Evolutionary conservation across 768 basidiomycete species (phyloP).

Genomic region (Hericium rajendrae): DNA sequence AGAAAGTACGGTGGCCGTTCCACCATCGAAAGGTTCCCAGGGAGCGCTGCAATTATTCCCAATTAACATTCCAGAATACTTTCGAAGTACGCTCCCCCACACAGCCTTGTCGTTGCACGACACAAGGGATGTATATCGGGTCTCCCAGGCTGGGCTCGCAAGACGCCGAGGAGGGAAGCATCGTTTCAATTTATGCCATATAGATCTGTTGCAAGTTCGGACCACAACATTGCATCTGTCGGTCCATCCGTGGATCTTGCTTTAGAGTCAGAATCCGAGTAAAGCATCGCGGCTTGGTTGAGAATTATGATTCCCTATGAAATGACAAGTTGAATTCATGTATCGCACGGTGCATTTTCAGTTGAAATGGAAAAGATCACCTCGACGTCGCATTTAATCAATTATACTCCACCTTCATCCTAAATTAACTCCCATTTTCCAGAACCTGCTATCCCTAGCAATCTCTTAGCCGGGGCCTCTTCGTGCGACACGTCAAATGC

Average conservation of each 20-base stretch:
- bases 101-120: conserved; percentile 89
- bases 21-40: conserved; percentile 41
- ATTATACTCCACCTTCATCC: conserved; percentile 30
- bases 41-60: conserved; percentile 55
- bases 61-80: conserved; percentile 52
- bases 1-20: too few species aligned
- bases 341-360: not conserved
- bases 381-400: conserved; percentile 35
- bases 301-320: not conserved
- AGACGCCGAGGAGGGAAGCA: conserved; percentile 60
- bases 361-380: conserved; percentile 73
- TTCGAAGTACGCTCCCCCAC: conserved; percentile 60
- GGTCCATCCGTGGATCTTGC: conserved; percentile 72
- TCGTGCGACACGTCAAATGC: conserved; percentile 90
- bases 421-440: conserved; percentile 43
- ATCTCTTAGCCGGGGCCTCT: conserved; percentile 86
- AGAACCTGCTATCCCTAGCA: conserved; percentile 18
- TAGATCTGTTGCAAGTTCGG: conserved; percentile 22
- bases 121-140: conserved; percentile 83
- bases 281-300: conserved; percentile 80
- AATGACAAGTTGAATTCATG: not conserved
- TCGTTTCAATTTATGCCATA: conserved; percentile 72
- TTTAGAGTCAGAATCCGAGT: conserved; percentile 62
- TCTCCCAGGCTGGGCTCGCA: conserved; percentile 91
- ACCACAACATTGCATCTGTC: conserved; percentile 40